Evolutionary conservation across 306 rosid genomes (phyloP), one percentile per base, ranked within the genome.

Genomic region (Trifolium pratense): DNA sequence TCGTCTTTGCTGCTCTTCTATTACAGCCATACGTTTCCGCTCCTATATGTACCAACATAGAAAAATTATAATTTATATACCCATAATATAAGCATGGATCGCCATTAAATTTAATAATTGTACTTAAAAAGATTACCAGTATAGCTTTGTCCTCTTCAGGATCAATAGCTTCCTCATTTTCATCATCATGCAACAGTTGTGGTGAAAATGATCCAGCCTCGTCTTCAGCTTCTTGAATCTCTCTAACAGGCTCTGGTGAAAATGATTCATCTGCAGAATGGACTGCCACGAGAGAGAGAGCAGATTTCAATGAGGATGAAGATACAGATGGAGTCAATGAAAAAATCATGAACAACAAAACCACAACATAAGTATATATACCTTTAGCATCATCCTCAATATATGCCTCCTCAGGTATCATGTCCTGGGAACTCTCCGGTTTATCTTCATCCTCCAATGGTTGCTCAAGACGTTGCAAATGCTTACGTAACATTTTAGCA

Each of bases 191-290:
- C 79, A 91, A 69, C 75, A 94, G 77, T 77, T 85, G 88, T 6
- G 98, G 98, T 40, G 98, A 91, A 86, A 86, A 91, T 62, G 96
- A 94, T 70, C 96, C 96, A 15, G 89, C 89, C 79, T 89, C 95
- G 3, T 82, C 87, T 76, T 89, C 90, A 78, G 67, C 86, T 67
- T 88, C 87, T 11, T 78, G 59, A 65, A 79, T 81, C 81, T 86
- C 92, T 79, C 80, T 84, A 26, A 88, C 37, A 62, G 83, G 91
- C 59, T 89, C 91, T 7, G 96, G 97, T 59, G 98, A 89, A 73
- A 81, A 86, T 64, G 90, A 40, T 73, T 75, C 82, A 75, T 87
- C 94, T 88, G 72, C 53, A 58, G 70, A 73, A 71, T 5, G 74
- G 43, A 71, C 83, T 64, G 37, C 17, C 18, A 68, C 42, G 5